phyloP scores from a whole-genome alignment of 306 rosid species.

The Carpinus fangiana region DNA sequence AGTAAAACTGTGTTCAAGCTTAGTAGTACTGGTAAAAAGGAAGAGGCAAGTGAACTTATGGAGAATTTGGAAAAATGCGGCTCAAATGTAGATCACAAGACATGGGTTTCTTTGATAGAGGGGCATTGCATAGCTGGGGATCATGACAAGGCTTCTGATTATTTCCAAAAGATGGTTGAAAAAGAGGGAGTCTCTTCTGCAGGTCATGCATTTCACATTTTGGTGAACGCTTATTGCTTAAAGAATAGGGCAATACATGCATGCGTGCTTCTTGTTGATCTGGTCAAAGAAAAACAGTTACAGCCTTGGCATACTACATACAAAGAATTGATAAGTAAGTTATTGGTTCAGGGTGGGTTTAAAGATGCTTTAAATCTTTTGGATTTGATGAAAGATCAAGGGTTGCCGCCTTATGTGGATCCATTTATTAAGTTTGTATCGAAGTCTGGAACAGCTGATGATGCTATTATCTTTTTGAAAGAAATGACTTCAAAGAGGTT shows the following conservation, averaged over 20 bases:
- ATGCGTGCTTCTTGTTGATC: conserved; percentile 44
- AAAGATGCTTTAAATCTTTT: conserved; percentile 60
- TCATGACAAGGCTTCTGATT: conserved; percentile 55
- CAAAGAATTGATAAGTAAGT: conserved; percentile 52
- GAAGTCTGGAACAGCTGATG: conserved; percentile 68
- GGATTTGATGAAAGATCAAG: conserved; percentile 65
- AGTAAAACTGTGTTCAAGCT: conserved; percentile 53
- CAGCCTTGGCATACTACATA: conserved; percentile 71
- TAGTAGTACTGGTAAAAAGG: conserved; percentile 49
- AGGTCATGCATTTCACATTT: conserved; percentile 44
- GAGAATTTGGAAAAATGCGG: conserved; percentile 48
- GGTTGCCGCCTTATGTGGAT: conserved; percentile 67
- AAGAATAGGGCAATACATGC: conserved; percentile 58
- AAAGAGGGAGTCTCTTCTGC: conserved; percentile 49
- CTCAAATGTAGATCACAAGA: conserved; percentile 40
- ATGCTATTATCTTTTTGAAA: conserved; percentile 56
- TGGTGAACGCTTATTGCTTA: conserved; percentile 57
- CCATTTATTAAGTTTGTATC: conserved; percentile 66
- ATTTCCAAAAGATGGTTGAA: conserved; percentile 57
- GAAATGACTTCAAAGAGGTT: conserved; percentile 67
- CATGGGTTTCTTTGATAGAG: conserved; percentile 55
- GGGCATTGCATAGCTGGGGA: conserved; percentile 61
- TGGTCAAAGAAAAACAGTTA: conserved; percentile 46
- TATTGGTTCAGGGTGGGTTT: conserved; percentile 58
- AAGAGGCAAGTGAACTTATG: conserved; percentile 52